Conservation (phyloP, 345 rosid species). For the Hypericum perforatum region DNA sequence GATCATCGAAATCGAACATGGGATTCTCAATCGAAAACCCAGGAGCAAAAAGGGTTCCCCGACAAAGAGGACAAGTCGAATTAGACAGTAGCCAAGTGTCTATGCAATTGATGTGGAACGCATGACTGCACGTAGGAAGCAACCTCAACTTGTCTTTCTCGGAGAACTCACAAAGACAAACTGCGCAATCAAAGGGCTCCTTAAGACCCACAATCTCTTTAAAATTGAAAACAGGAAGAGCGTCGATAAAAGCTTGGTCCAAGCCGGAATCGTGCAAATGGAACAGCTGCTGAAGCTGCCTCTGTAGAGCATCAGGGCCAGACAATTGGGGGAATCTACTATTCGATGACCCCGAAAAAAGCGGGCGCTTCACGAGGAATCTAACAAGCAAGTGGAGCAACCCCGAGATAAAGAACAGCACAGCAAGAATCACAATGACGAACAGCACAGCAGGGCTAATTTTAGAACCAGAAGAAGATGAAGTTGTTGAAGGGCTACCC, state of each 20-base stretch:
- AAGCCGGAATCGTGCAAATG: slow-evolving; percentile 85
- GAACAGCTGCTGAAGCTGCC: slow-evolving; percentile 84
- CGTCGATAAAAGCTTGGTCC: slow-evolving; percentile 84
- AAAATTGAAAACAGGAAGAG: slow-evolving; percentile 74
- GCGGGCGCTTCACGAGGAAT: slow-evolving; percentile 62
- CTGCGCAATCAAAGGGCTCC: slow-evolving; percentile 86
- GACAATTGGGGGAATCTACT: slow-evolving; percentile 53
- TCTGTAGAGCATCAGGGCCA: slow-evolving; percentile 63
- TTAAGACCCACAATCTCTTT: slow-evolving; percentile 60
- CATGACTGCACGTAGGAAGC: slow-evolving; percentile 82
- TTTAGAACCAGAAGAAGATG: slow-evolving; percentile 46
- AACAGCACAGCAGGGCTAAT: slow-evolving; percentile 81
- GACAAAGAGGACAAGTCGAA: slow-evolving; percentile 33
- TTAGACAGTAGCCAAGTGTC: slow-evolving; percentile 77
- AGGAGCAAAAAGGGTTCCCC: slow-evolving; percentile 58
- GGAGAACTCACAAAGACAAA: slow-evolving; percentile 73
- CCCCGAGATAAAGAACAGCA: slow-evolving; percentile 71
- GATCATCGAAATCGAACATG: slow-evolving; percentile 52
- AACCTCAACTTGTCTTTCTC: slow-evolving; percentile 77
- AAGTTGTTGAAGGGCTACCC: slow-evolving; percentile 21
- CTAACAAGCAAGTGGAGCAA: slow-evolving; percentile 78
- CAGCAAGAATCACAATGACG: slow-evolving; percentile 67
- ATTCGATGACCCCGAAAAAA: slow-evolving; percentile 40
- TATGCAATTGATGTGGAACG: slow-evolving; percentile 73
- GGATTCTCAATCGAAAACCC: slow-evolving; percentile 67